Conservation (phyloP, 2,329 filamentous ascomycete species). For the Botryotinia narcissicola region DNA sequence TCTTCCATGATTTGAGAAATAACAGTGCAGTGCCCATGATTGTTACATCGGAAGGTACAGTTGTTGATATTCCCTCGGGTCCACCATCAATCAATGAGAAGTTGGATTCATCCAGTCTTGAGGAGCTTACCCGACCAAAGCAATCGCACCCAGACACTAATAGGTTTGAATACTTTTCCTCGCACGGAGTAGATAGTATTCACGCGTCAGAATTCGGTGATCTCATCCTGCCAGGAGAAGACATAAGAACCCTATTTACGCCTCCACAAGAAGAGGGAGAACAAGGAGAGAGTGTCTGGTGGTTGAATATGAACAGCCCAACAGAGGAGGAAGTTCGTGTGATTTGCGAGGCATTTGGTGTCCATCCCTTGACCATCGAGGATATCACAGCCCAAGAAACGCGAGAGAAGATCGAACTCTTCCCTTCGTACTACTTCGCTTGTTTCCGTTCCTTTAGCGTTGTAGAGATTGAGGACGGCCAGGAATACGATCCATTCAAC, state of each 20-base stretch:
- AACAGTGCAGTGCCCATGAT: conserved; percentile 25
- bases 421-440: conserved; percentile 96
- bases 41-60: conserved; percentile 54
- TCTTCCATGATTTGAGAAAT: conserved; percentile 38
- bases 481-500: conserved; percentile 91
- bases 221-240: conserved; percentile 83
- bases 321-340: conserved; percentile 83
- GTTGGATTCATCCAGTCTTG: conserved; percentile 43
- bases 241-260: conserved; percentile 81
- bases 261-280: conserved; percentile 63
- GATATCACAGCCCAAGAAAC: conserved; percentile 95
- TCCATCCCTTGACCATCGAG: conserved; percentile 93
- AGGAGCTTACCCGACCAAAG: conserved; percentile 31
- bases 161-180: conserved; percentile 96
- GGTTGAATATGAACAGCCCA: conserved; percentile 91
- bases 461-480: conserved; percentile 72
- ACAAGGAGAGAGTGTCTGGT: conserved; percentile 83
- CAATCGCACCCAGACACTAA: conserved; percentile 60
- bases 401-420: conserved; percentile 97
- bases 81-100: conserved; percentile 52
- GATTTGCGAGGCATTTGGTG: conserved; percentile 90
- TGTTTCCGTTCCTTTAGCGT: conserved; percentile 90
- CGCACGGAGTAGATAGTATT: conserved; percentile 88
- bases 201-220: conserved; percentile 87
- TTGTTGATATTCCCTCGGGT: conserved; percentile 51